Base-by-base conservation (phyloP, 2,329 filamentous ascomycete species). In the Polychaeton citri region DNA sequence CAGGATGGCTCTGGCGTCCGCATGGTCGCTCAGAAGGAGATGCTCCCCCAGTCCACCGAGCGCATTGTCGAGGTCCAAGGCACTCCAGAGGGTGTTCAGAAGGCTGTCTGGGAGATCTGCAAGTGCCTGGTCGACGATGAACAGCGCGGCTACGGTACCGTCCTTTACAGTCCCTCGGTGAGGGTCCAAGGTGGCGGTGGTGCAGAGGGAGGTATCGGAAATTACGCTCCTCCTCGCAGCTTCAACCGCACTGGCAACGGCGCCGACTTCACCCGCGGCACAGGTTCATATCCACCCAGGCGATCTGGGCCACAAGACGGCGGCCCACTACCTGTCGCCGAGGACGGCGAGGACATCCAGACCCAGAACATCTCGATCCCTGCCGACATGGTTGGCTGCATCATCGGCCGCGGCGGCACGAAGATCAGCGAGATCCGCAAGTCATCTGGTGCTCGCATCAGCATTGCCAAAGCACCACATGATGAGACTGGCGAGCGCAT, bases 311-410 rank as follows among this genome's bases (percentile, higher is more conserved):
- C 86, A 58, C 81, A 82, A 13, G 86, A 95, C 57, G 78, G 80
- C 44, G 78, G 76, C 44, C 73, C 72, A 48, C 83, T 86, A 43
- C 83, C 83, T 38, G 84, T 92, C 54, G 87, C 90, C 43, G 88
- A 96, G 63, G 92, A 96, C 46, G 90, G 90, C 43, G 90, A 96
- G 59, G 88, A 95, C 62, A 82, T 96, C 42, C 88, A 95, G 62
- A 98, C 90, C 1, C 90, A 98, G 58, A 98, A 98, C 66, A 98
- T 98, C 64, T 95, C 86, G 69, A 98, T 98, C 53, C 90, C 90
- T 18, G 87, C 90, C 33, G 90, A 98, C 67, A 98, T 98, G 90
- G 90, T 98, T 60, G 90, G 90, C 49, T 98, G 90, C 66, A 98
- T 98, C 65, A 98, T 98, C 58, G 90, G 90, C 47, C 81, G 87